A percentile compares a stretch with the other conserved stretches of the same genome.
phyloP scores from a whole-genome alignment of 306 rosid species.

The Sechiopsis laciniata region DNA sequence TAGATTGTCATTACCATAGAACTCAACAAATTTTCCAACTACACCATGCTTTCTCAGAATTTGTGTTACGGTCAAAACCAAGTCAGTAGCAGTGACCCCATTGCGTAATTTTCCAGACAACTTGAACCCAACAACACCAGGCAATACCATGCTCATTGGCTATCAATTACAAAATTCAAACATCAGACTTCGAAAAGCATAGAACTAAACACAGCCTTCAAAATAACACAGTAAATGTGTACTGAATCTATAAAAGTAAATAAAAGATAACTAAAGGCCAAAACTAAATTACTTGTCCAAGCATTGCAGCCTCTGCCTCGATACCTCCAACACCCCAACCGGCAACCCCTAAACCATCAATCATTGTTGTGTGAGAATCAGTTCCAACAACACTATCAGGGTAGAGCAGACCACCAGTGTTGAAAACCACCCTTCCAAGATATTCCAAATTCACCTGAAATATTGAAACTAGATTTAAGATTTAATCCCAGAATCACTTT shows the following conservation, averaged over 20 bases:
- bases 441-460: conserved; percentile 92
- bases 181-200: conserved; percentile 23
- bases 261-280: not conserved
- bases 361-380: conserved; percentile 94
- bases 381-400: conserved; percentile 98
- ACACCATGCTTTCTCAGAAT: conserved; percentile 91
- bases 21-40: conserved; percentile 93
- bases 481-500: not conserved
- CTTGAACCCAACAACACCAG: conserved; percentile 93
- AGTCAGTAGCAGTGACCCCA: conserved; percentile 92
- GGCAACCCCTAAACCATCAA: conserved; percentile 91
- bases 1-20: conserved; percentile 54
- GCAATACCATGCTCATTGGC: conserved; percentile 98
- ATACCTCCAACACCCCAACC: conserved; percentile 99
- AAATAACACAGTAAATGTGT: not conserved
- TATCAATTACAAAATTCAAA: conserved; percentile 36
- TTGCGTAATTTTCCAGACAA: conserved; percentile 63
- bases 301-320: conserved; percentile 74
- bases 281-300: not conserved
- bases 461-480: conserved; percentile 10
- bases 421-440: conserved; percentile 89
- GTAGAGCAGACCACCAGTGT: conserved; percentile 69
- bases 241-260: not conserved
- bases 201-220: conserved; percentile 12
- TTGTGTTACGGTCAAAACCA: conserved; percentile 89